Evolutionary conservation across 179 eudicot species (phyloP), one percentile per base, ranked within the genome.

Genomic region (Silene noctiflora): DNA sequence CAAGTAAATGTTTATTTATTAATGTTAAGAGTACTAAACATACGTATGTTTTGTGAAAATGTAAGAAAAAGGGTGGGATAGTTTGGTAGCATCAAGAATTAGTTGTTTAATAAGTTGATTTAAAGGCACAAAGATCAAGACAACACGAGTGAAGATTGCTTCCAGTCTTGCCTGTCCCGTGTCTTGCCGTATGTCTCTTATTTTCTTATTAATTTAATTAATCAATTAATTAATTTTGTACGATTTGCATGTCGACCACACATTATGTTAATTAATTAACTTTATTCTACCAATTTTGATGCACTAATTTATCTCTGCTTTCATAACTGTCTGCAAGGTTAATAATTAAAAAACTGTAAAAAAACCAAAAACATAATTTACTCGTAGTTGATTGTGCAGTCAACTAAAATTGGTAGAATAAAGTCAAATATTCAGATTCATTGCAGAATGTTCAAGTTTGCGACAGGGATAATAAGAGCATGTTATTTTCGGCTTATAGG

Each of bases 71-170:
- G 2, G 11, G 46, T 39, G 11, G 11, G 11, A 39, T 39, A 39
- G 46, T 9, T 35, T 35, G 5, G 42, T 5, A 35, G 42, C 42
- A 7, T 35, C 7, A 35, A 35, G 42, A 35, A 35, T 5, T 35
- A 5, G 42, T 35, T 0, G 42, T 39, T 35, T 39, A 39, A 33
- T 33, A n/a, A 31, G 0, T 51, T 9, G 51, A 44, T 44, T 44
- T 44, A 1, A 66, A 78, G 42, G 53, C 71, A 22, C 82, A 51
- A 29, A 16, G 31, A 16, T 75, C 83, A 71, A 80, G 83, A 51
- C 64, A 80, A 56, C 83, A 80, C 83, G 83, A 80, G 76, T 71
- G 83, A 35, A 39, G 58, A 17, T 33, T 51, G 29, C 44, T 51
- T 79, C 58, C 51, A 21, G 20, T 29, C 42, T 46, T 60, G 69